These are phyloP conservation scores for Musa itinerans DNA, from an alignment of 176 grass and related monocot species.

Conservation along the genomic window DNA sequence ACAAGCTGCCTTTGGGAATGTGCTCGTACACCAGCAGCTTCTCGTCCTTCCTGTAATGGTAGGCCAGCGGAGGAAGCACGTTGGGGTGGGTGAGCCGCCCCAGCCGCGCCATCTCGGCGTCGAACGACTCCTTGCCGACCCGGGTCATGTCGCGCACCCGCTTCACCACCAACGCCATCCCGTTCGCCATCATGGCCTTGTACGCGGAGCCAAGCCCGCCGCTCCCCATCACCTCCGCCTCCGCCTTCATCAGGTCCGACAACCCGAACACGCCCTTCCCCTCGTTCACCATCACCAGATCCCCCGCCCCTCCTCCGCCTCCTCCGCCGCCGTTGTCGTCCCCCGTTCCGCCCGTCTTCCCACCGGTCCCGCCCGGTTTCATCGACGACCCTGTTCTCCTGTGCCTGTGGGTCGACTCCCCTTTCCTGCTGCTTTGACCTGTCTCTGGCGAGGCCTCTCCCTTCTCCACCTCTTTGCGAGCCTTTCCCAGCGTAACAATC, in stretches of 20 bases:
- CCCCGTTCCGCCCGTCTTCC: not conserved
- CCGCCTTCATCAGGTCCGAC: conserved; percentile 81
- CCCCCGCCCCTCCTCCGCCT: conserved; percentile 10
- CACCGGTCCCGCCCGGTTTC: not conserved
- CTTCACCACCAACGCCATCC: conserved; percentile 52
- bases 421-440: not conserved
- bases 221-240: conserved; percentile 56
- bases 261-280: conserved; percentile 57
- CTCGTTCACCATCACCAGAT: conserved; percentile 66
- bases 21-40: conserved; percentile 77
- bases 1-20: conserved; percentile 73
- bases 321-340: conserved; percentile 12
- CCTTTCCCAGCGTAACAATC: too few species aligned
- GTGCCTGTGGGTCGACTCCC: conserved; percentile 9
- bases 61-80: conserved; percentile 58
- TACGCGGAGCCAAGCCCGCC: conserved; percentile 59
- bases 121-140: conserved; percentile 49
- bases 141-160: conserved; percentile 78
- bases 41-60: conserved; percentile 70
- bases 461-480: too few species aligned
- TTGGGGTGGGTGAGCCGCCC: conserved; percentile 51
- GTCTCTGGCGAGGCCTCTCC: too few species aligned
- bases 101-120: conserved; percentile 52
- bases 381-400: not conserved
- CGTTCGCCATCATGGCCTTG: conserved; percentile 60